phyloP scores from a whole-genome alignment of 1,284 basidiomycete genomes.

The Sporisorium graminicola region DNA sequence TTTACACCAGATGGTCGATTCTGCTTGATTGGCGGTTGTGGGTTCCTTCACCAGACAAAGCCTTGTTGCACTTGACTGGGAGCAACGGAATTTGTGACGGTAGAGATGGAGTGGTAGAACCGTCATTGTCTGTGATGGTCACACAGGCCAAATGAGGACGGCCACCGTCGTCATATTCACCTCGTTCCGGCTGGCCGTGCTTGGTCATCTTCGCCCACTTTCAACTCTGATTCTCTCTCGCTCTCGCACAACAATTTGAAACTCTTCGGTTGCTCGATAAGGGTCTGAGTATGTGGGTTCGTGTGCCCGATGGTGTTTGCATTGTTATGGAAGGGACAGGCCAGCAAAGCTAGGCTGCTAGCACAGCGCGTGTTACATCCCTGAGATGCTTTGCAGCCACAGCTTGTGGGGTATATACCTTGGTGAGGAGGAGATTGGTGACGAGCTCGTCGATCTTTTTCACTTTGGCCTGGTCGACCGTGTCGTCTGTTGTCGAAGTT shows the following conservation, averaged over 20 bases:
- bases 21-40: not conserved
- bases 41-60: not conserved
- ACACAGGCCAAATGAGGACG: not conserved
- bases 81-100: not conserved
- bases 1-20: not conserved
- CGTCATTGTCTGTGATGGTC: not conserved
- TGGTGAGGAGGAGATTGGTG: conserved; percentile 54
- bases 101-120: not conserved
- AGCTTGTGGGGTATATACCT: conserved; percentile 52
- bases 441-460: conserved; percentile 55
- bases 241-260: not conserved
- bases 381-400: conserved; percentile 18
- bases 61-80: not conserved
- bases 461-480: conserved; percentile 33
- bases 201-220: not conserved
- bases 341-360: conserved; percentile 6
- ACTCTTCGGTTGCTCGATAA: not conserved
- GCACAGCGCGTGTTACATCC: conserved; percentile 17
- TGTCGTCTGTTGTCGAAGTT: conserved; percentile 22
- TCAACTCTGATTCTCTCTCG: not conserved
- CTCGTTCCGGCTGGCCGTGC: not conserved
- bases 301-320: not conserved
- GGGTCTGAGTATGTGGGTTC: not conserved
- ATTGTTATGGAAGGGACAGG: not conserved
- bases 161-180: not conserved